A percentile compares a stretch with the other conserved stretches of the same genome.
phyloP scores from a whole-genome alignment of 108 stramenopile species.

The Conticribra weissflogii region DNA sequence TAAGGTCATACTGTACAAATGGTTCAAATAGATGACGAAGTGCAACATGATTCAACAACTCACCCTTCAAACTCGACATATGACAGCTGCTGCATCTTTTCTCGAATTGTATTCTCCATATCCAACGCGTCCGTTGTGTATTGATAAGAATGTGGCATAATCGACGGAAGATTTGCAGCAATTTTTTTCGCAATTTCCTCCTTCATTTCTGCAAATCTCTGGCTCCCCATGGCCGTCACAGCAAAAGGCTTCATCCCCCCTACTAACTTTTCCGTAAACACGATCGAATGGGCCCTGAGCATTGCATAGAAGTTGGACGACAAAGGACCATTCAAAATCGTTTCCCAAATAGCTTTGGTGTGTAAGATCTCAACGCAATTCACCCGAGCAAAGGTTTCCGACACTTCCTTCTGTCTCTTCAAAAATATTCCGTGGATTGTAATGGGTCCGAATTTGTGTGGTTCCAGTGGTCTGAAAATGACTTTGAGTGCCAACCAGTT shows the following conservation, averaged over 20 bases:
- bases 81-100: constrained; percentile 70
- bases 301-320: constrained; percentile 81
- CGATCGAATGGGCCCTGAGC: constrained; percentile 83
- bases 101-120: constrained; percentile 83
- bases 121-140: constrained; percentile 91
- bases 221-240: constrained; percentile 80
- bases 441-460: constrained; percentile 59
- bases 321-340: constrained; percentile 80
- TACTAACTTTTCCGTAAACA: constrained; percentile 76
- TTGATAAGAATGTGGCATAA: constrained; percentile 83
- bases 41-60: no score
- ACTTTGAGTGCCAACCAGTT: constrained; percentile 90
- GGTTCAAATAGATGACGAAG: neutral
- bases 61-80: constrained; percentile 86
- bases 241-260: constrained; percentile 86
- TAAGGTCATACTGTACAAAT: neutral
- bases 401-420: constrained; percentile 86
- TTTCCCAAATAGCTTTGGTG: constrained; percentile 62
- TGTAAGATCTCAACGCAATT: constrained; percentile 71
- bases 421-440: constrained; percentile 89
- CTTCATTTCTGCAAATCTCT: constrained; percentile 86
- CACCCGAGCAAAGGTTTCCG: constrained; percentile 76
- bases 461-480: constrained; percentile 86
- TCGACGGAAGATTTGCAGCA: constrained; percentile 67
- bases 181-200: constrained; percentile 86